Base-by-base conservation (phyloP, 306 rosid species). In the Senna tora region DNA sequence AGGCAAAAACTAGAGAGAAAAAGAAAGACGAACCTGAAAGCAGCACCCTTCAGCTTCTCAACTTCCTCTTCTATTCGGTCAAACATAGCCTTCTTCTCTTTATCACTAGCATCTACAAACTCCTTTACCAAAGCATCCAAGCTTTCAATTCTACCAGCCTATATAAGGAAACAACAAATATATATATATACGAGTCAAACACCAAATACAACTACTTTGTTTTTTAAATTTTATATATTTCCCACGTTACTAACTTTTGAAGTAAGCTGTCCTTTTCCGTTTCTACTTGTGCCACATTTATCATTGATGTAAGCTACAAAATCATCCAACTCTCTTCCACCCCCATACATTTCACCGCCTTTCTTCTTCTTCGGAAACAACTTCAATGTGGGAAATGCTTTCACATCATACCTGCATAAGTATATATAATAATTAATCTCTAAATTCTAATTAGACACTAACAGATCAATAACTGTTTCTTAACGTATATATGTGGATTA, bases 381-480 rank as follows among this genome's bases (percentile, higher is more conserved):
- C 84, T 89, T 95, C 84, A 95, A 80, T 16, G 96, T 89, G 46
- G 97, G 97, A 82, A 65, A 95, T 70, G 97, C 99, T 75, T 91
- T 86, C 52, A 95, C 85, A 49, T 87, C 97, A 58, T 81, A 89
- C 96, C 99, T 89, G 88, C 75, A 80, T 10, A 61, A 64, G 46
- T 43, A 67, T n/a, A n/a, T n/a, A n/a, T n/a, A n/a, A n/a, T 70
- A 57, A 67, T 63, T 55, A 42, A 4, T 46, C 39, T 36, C 39
- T 36, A 7, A 25, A 65, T 58, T 5, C 17, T 30, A 14, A n/a
- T n/a, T n/a, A 53, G 38, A 11, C 58, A 36, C 28, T 3, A 41
- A 15, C 19, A 43, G 36, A 64, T 28, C 25, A 61, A 56, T 39
- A 68, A 58, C 20, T 69, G 33, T 39, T 9, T 17, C 45, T 32